phyloP scores from a whole-genome alignment of 139 green algal genomes.

The Chlamydomonas schloesseri region DNA sequence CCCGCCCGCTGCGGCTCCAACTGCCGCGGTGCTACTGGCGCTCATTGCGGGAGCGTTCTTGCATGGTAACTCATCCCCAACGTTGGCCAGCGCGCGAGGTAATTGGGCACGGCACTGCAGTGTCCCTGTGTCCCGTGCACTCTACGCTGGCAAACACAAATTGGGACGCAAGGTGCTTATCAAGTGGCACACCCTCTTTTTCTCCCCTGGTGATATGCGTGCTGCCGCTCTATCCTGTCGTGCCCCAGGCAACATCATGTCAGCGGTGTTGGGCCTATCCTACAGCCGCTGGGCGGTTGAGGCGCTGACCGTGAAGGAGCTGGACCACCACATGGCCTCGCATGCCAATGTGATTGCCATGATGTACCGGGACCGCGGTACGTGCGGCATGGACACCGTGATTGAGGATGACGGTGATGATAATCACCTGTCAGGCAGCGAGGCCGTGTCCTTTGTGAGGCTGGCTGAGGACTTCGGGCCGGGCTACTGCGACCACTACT shows the following conservation, averaged over 20 bases:
- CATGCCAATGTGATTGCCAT: conserved; percentile 24
- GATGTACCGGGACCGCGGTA: conserved; percentile 12
- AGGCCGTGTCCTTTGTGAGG: background rate
- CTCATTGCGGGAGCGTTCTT: conserved; percentile 58
- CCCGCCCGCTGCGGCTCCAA: conserved; percentile 37
- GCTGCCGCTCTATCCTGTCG: too few species aligned
- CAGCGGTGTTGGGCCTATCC: conserved; percentile 46
- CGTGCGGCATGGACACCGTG: background rate
- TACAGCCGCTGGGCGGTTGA: conserved; percentile 51
- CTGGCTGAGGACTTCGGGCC: background rate
- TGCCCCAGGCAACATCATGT: background rate
- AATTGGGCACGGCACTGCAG: too few species aligned
- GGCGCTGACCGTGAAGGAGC: background rate
- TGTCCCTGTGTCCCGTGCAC: too few species aligned
- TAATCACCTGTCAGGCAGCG: background rate
- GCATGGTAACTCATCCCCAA: conserved; percentile 44
- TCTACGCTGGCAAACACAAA: too few species aligned
- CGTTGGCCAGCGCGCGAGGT: conserved; percentile 32
- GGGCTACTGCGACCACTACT: background rate
- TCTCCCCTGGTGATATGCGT: too few species aligned
- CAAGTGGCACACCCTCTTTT: too few species aligned
- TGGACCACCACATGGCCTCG: conserved; percentile 11
- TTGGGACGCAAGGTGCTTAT: too few species aligned
- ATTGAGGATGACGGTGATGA: background rate
- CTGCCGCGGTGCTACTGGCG: conserved; percentile 49